These are phyloP conservation scores for Sarcocystis neurona DNA, from an alignment of 169 alveolate genomes.

Conservation along the genomic window DNA sequence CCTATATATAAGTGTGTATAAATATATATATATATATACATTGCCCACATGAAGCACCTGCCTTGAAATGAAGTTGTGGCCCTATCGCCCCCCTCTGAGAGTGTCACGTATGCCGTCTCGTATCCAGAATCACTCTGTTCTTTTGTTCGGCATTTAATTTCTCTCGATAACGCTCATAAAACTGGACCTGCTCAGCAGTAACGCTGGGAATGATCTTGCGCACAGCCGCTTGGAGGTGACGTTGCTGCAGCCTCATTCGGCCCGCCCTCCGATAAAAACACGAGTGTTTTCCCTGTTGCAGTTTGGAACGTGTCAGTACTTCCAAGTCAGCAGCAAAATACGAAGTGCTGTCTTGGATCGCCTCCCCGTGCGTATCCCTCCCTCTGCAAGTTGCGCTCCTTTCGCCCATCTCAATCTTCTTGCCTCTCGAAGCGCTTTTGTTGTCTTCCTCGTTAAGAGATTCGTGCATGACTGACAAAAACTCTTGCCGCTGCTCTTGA, in stretches of 20 bases:
- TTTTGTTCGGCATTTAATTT: neutral
- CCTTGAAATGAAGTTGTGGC: too few species aligned
- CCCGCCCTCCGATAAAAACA: neutral
- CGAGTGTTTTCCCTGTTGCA: neutral
- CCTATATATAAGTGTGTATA: too few species aligned
- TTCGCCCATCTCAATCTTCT: neutral
- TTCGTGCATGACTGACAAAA: slow-evolving; percentile 11
- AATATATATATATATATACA: too few species aligned
- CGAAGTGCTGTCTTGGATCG: neutral
- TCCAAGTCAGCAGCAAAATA: neutral
- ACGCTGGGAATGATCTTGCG: slow-evolving; percentile 14
- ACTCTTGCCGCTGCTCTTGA: slow-evolving; percentile 30
- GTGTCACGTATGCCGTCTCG: too few species aligned
- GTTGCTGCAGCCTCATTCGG: slow-evolving; percentile 30
- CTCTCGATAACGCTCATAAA: slow-evolving; percentile 15
- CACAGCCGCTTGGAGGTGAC: slow-evolving; percentile 29
- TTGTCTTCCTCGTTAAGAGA: neutral
- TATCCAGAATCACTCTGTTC: too few species aligned
- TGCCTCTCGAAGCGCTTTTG: neutral
- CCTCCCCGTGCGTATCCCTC: neutral
- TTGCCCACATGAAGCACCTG: too few species aligned
- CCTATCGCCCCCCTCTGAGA: too few species aligned
- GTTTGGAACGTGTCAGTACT: neutral
- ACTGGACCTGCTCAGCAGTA: slow-evolving; percentile 13
- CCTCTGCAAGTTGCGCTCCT: neutral